phyloP scores from a whole-genome alignment of 352 stramenopile genomes.

The Globisporangium cederbergense region DNA sequence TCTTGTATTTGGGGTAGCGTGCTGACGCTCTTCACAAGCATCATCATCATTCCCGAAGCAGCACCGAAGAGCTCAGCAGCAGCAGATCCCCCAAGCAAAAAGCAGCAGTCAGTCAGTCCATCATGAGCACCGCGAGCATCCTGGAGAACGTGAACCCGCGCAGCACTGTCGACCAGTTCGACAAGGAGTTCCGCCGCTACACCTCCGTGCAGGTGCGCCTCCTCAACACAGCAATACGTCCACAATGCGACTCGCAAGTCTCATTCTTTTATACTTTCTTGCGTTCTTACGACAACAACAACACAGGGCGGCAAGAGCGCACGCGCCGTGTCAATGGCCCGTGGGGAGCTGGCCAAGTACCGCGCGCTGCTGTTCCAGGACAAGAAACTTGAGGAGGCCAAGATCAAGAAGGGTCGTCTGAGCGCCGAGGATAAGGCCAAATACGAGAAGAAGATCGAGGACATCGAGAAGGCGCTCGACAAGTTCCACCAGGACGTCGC shows the following conservation, averaged over 20 bases:
- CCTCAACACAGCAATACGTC: neutral
- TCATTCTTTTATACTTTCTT: neutral
- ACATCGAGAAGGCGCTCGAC: conserved; percentile 72
- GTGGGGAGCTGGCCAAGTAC: conserved; percentile 79
- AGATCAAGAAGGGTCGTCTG: conserved; percentile 62
- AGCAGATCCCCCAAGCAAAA: neutral
- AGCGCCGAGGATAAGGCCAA: conserved; percentile 40
- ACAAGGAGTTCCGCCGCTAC: conserved; percentile 85
- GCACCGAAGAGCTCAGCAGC: neutral
- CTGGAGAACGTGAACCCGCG: conserved; percentile 21
- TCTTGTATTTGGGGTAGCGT: neutral
- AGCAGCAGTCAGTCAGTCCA: neutral
- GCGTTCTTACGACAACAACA: neutral
- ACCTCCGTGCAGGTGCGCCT: conserved; percentile 73
- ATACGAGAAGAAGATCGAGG: conserved; percentile 75
- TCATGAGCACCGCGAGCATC: conserved; percentile 11
- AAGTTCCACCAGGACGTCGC: conserved; percentile 73
- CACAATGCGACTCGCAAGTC: too few relatives aligned
- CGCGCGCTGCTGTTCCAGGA: conserved; percentile 77
- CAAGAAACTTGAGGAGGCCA: conserved; percentile 78
- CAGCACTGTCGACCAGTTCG: conserved; percentile 65
- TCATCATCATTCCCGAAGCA: conserved; percentile 1
- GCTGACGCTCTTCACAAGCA: conserved; percentile 1
- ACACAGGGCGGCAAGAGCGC: conserved; percentile 58
- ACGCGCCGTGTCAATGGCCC: conserved; percentile 70